Conservation (phyloP, 495 filamentous ascomycete genomes). For the Lophiostoma macrostomum region DNA sequence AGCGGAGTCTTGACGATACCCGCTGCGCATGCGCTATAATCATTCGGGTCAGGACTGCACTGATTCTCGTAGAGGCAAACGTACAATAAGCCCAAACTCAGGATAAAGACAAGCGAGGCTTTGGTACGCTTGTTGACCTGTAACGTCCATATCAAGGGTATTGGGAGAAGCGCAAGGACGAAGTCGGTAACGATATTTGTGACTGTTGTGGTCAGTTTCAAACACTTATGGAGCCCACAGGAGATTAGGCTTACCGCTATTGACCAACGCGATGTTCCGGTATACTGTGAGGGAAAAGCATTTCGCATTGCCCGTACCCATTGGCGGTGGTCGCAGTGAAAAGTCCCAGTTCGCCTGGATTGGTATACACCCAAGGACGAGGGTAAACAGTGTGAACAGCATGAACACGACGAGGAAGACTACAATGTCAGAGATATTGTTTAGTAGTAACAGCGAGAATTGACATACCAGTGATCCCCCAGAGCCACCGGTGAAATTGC, state of each 20-base stretch:
- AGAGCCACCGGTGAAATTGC: conserved; percentile 26
- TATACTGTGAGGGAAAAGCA: conserved; percentile 27
- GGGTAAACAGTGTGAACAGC: conserved; percentile 27
- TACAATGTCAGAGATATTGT: background rate
- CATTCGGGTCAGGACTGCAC: background rate
- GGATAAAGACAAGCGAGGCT: conserved; percentile 30
- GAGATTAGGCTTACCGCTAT: conserved; percentile 10
- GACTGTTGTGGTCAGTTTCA: conserved; percentile 8
- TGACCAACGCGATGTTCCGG: conserved; percentile 26
- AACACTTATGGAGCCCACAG: background rate
- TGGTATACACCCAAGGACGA: conserved; percentile 34
- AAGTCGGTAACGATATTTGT: conserved; percentile 37
- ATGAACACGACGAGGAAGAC: conserved; percentile 32
- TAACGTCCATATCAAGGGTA: conserved; percentile 35
- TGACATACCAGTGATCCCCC: conserved; percentile 33
- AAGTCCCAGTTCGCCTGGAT: conserved; percentile 33
- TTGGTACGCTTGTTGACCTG: conserved; percentile 37
- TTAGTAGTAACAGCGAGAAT: background rate
- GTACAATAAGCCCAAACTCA: conserved; percentile 35
- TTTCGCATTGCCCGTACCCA: conserved; percentile 26
- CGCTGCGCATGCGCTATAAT: conserved; percentile 29
- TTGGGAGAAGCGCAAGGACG: conserved; percentile 33
- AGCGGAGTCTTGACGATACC: conserved; percentile 34
- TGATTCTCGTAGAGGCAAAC: background rate
- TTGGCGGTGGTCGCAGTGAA: conserved; percentile 15